phyloP scores from a whole-genome alignment of 2,329 filamentous ascomycete species.

The Hymenoscyphus scutula region DNA sequence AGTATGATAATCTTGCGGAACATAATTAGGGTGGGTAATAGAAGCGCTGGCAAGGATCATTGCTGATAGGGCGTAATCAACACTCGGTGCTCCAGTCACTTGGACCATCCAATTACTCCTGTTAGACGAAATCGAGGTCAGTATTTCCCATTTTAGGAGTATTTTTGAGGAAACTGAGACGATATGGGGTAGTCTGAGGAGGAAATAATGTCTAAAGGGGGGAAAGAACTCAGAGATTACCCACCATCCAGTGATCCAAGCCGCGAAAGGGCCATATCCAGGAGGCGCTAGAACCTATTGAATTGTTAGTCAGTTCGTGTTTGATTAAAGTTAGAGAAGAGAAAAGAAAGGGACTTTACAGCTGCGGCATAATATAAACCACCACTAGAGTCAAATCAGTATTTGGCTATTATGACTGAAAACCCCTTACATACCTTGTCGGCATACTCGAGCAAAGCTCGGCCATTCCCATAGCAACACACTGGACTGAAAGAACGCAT shows the following conservation, averaged over 20 bases:
- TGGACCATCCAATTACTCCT: conserved; percentile 70
- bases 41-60: conserved; percentile 71
- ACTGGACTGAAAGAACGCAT: conserved; percentile 48
- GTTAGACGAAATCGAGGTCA: no score
- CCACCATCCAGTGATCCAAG: conserved; percentile 56
- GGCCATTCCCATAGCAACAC: conserved; percentile 66
- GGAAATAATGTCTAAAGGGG: no score
- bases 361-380: conserved; percentile 73
- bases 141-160: no score
- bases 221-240: no score
- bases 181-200: no score
- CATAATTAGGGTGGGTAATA: conserved; percentile 64
- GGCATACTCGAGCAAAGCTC: conserved; percentile 74
- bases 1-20: conserved; percentile 63
- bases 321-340: background rate
- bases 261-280: conserved; percentile 63
- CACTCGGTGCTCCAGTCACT: conserved; percentile 63
- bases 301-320: background rate
- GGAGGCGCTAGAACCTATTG: conserved; percentile 53
- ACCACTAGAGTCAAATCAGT: conserved; percentile 42
- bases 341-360: conserved; percentile 39
- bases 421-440: conserved; percentile 46
- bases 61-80: conserved; percentile 63
- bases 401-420: background rate
- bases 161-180: no score